Percentiles rank a stretch among this genome's conserved stretches.
phyloP scores from a whole-genome alignment of 352 stramenopile species.

The Globisporangium irregulare region DNA sequence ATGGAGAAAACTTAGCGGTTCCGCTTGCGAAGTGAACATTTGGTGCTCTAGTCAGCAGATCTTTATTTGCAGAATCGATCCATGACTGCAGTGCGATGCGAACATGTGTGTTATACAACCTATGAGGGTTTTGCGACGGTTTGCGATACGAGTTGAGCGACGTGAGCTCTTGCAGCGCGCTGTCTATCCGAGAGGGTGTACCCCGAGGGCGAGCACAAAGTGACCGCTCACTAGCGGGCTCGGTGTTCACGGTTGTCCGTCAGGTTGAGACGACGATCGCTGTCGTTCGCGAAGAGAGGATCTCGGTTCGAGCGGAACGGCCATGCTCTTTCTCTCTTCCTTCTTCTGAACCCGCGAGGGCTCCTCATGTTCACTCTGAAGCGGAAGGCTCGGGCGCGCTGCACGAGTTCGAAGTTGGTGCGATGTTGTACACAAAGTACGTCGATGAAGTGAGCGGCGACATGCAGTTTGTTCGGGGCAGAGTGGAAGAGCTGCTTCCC shows the following conservation, averaged over 20 bases:
- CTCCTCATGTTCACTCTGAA: not conserved
- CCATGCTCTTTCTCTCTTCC: not conserved
- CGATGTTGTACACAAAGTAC: not conserved
- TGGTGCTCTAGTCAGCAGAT: too few relatives aligned
- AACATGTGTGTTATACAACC: not conserved
- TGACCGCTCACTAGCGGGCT: not conserved
- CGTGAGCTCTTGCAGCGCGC: not conserved
- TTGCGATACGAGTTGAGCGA: not conserved
- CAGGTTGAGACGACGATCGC: not conserved
- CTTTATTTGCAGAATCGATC: too few relatives aligned
- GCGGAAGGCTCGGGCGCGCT: not conserved
- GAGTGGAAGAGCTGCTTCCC: not conserved
- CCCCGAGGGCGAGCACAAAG: not conserved
- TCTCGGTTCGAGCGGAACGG: not conserved
- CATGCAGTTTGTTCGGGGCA: not conserved
- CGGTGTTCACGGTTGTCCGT: not conserved
- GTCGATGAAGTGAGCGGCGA: not conserved
- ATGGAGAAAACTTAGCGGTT: constrained; percentile 31
- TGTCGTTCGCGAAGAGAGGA: not conserved
- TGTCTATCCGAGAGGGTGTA: not conserved
- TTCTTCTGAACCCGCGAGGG: not conserved
- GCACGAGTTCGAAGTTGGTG: not conserved
- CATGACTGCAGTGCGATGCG: too few relatives aligned
- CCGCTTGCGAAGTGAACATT: constrained; percentile 27
- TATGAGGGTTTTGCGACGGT: not conserved